Evolutionary conservation across 176 grass and related monocot genomes (phyloP).

Genomic region (Pontederia crassipes): DNA sequence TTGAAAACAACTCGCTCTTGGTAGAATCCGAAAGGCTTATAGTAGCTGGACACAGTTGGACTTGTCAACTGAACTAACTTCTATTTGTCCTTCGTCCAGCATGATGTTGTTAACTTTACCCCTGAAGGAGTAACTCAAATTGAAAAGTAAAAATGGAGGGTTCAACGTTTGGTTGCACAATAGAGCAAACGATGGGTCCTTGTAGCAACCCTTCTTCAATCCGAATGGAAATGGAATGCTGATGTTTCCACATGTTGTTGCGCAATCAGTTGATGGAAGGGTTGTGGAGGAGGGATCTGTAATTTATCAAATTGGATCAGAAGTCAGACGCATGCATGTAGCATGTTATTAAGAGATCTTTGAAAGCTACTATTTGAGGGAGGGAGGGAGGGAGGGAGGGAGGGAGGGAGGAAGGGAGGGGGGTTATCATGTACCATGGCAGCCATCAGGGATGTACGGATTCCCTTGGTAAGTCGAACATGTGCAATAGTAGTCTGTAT

Average conservation of each 20-base stretch:
- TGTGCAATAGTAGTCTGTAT: background rate
- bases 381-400: too few relatives aligned
- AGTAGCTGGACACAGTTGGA: background rate
- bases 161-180: background rate
- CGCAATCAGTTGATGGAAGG: too few relatives aligned
- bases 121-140: background rate
- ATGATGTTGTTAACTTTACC: background rate
- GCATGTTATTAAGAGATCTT: too few relatives aligned
- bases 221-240: background rate
- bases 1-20: background rate
- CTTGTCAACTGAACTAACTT: background rate
- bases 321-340: too few relatives aligned
- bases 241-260: background rate
- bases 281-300: too few relatives aligned
- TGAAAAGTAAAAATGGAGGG: background rate
- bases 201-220: background rate
- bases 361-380: too few relatives aligned
- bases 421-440: background rate
- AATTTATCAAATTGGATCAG: too few relatives aligned
- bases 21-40: background rate
- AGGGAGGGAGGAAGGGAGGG: background rate
- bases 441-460: background rate
- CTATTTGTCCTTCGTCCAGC: background rate
- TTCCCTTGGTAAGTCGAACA: background rate
- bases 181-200: background rate